A percentile compares a stretch with the other conserved stretches of the same genome.
phyloP scores from a whole-genome alignment of 1,284 basidiomycete genomes.

The Papiliotrema nemorosa region DNA sequence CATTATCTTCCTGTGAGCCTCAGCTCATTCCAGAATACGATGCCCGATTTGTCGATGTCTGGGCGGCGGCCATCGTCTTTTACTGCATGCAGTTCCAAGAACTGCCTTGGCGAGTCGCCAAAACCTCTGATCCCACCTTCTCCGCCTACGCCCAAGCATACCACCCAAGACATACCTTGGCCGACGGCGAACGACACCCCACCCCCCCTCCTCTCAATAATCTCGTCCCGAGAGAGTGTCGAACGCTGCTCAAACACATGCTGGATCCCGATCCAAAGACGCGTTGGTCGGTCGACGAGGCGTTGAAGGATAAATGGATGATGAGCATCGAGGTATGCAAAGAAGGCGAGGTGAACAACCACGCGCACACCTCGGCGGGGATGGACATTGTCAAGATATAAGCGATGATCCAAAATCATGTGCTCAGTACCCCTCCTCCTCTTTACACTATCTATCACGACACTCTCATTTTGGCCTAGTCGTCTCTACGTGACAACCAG shows the following conservation, averaged over 20 bases:
- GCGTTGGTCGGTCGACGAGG: conserved; percentile 76
- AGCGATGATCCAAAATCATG: background rate
- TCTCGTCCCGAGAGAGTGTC: conserved; percentile 78
- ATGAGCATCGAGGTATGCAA: conserved; percentile 60
- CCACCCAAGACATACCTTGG: conserved; percentile 13
- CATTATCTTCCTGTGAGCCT: background rate
- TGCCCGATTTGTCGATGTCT: conserved; percentile 93
- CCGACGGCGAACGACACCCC: conserved; percentile 10
- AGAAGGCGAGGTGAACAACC: conserved; percentile 39
- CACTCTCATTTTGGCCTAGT: no score
- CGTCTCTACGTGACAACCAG: no score
- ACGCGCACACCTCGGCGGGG: conserved; percentile 39
- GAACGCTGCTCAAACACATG: conserved; percentile 86
- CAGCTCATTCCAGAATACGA: conserved; percentile 72
- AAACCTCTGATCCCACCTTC: conserved; percentile 77
- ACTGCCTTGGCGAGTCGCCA: conserved; percentile 94
- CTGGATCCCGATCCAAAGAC: conserved; percentile 88
- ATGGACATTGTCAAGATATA: conserved; percentile 38
- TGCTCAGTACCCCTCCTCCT: no score
- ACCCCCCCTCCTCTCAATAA: conserved; percentile 64
- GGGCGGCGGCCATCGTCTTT: conserved; percentile 95
- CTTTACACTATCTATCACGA: no score
- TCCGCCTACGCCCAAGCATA: conserved; percentile 73
- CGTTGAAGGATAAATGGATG: conserved; percentile 80
- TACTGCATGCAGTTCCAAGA: conserved; percentile 98